Evolutionary conservation across 2,329 filamentous ascomycete species (phyloP).

Genomic region (Ceratocystis cubensis): DNA sequence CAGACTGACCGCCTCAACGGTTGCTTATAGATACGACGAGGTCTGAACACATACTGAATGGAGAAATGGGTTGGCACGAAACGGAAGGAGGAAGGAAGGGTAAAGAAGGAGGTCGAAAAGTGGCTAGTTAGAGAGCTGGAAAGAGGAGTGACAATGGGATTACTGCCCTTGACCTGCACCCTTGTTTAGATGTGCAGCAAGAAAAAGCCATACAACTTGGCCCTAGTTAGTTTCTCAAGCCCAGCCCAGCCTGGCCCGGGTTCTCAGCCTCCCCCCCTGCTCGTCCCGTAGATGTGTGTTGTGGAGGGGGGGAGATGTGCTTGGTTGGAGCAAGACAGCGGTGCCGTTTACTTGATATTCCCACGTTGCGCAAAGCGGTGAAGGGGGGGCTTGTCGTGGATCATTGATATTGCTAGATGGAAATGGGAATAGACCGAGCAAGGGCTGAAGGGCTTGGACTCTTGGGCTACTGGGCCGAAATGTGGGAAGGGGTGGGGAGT

Average conservation of each 20-base stretch:
- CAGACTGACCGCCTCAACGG: neutral
- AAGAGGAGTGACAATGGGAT: neutral
- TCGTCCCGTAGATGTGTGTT: neutral
- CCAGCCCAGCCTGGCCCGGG: too few relatives aligned
- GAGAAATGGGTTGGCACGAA: neutral
- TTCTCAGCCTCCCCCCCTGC: neutral
- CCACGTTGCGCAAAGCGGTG: constrained; percentile 9
- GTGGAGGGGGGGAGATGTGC: neutral
- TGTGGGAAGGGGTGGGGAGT: neutral
- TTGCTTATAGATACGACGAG: constrained; percentile 2
- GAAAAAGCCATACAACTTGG: neutral
- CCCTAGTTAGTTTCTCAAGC: neutral
- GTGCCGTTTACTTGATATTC: neutral
- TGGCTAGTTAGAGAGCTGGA: neutral
- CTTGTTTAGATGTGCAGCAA: neutral
- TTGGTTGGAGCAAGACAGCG: neutral
- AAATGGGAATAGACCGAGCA: neutral
- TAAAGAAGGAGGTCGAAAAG: neutral
- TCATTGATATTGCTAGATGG: neutral
- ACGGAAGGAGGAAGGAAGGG: neutral
- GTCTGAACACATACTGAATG: neutral
- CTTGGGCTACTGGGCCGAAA: neutral
- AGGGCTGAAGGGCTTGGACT: neutral
- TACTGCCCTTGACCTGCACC: neutral
- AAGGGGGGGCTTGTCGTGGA: neutral